These are phyloP conservation scores for Saprolegnia diclina DNA, from an alignment of 352 stramenopile genomes.

Conservation along the genomic window DNA sequence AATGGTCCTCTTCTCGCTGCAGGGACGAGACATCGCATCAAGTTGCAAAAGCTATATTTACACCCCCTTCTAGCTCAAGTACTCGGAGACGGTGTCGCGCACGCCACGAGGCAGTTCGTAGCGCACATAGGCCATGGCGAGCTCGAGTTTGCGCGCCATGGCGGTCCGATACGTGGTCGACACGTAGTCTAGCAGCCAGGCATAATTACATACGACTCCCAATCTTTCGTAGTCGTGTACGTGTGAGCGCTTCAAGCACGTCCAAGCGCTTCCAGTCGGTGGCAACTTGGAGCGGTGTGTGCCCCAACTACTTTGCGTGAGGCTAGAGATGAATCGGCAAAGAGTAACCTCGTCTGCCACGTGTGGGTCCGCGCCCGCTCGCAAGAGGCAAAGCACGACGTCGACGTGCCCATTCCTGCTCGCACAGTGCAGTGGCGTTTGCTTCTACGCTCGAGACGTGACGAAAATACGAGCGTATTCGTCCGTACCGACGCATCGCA, in stretches of 20 bases:
- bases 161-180: not conserved
- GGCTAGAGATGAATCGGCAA: not conserved
- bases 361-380: constrained; percentile 36
- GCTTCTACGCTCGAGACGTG: constrained; percentile 32
- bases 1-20: not conserved
- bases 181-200: not conserved
- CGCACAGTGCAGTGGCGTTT: constrained; percentile 48
- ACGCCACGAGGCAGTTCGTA: not conserved
- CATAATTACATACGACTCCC: too few relatives aligned
- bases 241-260: not conserved
- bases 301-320: not conserved
- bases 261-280: constrained; percentile 17
- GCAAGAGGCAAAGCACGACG: constrained; percentile 41
- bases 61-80: not conserved
- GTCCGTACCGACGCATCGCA: constrained; percentile 40
- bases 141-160: not conserved
- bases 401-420: constrained; percentile 49
- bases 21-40: too few relatives aligned
- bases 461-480: not conserved
- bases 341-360: constrained; percentile 36
- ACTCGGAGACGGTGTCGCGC: constrained; percentile 7
- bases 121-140: not conserved
- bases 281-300: not conserved
- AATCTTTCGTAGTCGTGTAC: too few relatives aligned
- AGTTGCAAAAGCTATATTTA: not conserved